Percentiles rank a stretch among this genome's conserved stretches.
These are phyloP conservation scores for Phaeosphaeria sp. DNA, from an alignment of 2,329 filamentous ascomycete genomes.

Conservation along the genomic window DNA sequence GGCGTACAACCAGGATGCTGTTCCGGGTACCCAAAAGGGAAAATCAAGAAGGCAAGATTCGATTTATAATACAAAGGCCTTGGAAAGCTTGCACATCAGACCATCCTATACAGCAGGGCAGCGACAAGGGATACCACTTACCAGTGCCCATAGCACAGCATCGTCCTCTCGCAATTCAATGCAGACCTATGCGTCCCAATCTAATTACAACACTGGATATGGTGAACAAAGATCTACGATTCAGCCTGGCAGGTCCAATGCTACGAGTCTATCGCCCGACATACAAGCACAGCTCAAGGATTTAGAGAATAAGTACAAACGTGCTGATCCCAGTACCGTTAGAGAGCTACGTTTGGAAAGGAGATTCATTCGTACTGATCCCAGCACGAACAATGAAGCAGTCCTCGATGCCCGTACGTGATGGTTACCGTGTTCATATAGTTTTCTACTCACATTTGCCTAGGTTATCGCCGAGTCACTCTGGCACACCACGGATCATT, in stretches of 20 bases:
- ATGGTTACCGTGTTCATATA: not conserved
- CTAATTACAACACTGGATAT: not conserved
- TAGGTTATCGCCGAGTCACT: not conserved
- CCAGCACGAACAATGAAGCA: not conserved
- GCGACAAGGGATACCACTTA: not conserved
- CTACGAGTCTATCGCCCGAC: not conserved
- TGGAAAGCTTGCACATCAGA: not conserved
- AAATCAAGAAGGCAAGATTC: not conserved
- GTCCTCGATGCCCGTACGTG: slow-evolving; percentile 2
- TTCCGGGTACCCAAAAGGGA: no score
- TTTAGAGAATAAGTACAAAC: no score
- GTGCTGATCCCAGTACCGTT: not conserved
- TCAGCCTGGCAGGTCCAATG: not conserved
- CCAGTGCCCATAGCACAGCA: not conserved
- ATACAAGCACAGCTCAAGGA: not conserved
- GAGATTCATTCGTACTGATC: slow-evolving; percentile 6
- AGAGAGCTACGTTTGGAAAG: not conserved
- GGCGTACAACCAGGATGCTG: no score
- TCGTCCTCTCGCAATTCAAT: not conserved
- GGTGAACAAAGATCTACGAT: not conserved
- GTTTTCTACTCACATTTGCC: not conserved
- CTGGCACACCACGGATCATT: not conserved
- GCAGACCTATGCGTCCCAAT: not conserved
- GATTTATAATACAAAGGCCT: not conserved
- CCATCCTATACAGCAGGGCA: not conserved